These are phyloP conservation scores for Paraleonurus japonicus DNA, from an alignment of 257 asterid genomes.

Conservation along the genomic window DNA sequence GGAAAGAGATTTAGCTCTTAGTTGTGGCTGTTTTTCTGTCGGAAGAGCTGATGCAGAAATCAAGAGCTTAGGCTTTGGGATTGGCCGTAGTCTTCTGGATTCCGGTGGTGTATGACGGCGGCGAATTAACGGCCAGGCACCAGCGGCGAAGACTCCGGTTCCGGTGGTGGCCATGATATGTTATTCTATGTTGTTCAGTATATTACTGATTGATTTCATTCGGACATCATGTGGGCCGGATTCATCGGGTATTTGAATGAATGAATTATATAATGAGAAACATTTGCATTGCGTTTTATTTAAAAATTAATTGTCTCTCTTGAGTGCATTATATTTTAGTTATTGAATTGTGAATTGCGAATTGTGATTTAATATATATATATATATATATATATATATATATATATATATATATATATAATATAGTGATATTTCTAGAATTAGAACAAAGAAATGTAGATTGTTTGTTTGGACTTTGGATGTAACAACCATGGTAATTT, in stretches of 20 bases:
- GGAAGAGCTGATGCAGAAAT: conserved; percentile 29
- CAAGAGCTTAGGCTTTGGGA: conserved; percentile 22
- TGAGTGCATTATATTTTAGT: no score
- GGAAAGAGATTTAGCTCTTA: conserved; percentile 12
- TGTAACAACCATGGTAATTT: no score
- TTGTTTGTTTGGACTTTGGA: no score
- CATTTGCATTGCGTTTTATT: not conserved
- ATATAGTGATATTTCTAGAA: no score
- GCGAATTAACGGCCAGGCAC: conserved; percentile 21
- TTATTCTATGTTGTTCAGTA: not conserved
- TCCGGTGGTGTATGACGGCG: conserved; percentile 8
- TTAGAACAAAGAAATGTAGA: no score
- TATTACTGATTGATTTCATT: not conserved
- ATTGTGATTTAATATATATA: no score
- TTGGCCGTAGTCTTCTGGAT: not conserved
- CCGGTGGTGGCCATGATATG: conserved; percentile 32
- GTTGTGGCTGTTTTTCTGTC: conserved; percentile 23
- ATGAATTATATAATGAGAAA: not conserved
- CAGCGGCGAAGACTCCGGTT: conserved; percentile 22
- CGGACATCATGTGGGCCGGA: not conserved
- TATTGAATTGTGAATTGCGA: no score
- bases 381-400: no score
- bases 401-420: no score
- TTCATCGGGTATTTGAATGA: not conserved
- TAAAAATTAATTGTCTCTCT: not conserved